Evolutionary conservation across 2,329 filamentous ascomycete species (phyloP).

Genomic region (Chalaropsis thielavioides): DNA sequence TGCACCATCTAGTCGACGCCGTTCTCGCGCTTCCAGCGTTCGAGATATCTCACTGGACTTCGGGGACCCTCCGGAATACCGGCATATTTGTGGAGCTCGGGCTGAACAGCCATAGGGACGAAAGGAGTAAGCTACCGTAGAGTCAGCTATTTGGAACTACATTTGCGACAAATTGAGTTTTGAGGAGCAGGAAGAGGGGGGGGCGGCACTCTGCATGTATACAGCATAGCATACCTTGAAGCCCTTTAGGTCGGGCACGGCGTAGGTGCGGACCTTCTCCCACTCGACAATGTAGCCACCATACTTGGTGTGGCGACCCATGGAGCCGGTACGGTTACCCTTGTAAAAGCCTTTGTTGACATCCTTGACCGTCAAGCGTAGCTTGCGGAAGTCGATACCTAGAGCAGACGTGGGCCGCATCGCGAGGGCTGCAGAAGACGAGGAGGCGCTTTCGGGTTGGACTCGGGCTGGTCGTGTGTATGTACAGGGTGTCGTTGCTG

Average conservation of each 20-base stretch:
- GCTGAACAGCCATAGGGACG: slow-evolving; percentile 46
- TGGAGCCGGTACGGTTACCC: slow-evolving; percentile 75
- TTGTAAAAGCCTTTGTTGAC: slow-evolving; percentile 94
- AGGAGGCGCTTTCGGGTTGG: neutral
- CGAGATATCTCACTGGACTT: slow-evolving; percentile 47
- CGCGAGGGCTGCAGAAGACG: slow-evolving; percentile 20
- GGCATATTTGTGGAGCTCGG: slow-evolving; percentile 39
- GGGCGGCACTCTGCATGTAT: too few species aligned
- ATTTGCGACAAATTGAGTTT: too few species aligned
- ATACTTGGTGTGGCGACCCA: slow-evolving; percentile 70
- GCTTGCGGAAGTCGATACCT: slow-evolving; percentile 53
- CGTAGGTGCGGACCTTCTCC: slow-evolving; percentile 79
- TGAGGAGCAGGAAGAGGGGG: too few species aligned
- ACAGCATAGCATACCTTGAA: slow-evolving; percentile 49
- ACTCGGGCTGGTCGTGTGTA: neutral
- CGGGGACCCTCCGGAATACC: slow-evolving; percentile 39
- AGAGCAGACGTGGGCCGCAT: slow-evolving; percentile 59
- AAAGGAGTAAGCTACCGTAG: slow-evolving; percentile 61
- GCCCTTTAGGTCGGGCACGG: slow-evolving; percentile 54
- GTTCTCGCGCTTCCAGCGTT: slow-evolving; percentile 54
- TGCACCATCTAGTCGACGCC: slow-evolving; percentile 36
- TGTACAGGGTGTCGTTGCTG: neutral
- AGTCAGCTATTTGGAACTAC: neutral
- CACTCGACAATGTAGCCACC: slow-evolving; percentile 78
- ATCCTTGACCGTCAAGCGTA: slow-evolving; percentile 80